Percentiles rank a stretch among this genome's conserved stretches.
Conservation (phyloP, 192 early-diverging fungal species). For the Rhizophagus prolifer region DNA sequence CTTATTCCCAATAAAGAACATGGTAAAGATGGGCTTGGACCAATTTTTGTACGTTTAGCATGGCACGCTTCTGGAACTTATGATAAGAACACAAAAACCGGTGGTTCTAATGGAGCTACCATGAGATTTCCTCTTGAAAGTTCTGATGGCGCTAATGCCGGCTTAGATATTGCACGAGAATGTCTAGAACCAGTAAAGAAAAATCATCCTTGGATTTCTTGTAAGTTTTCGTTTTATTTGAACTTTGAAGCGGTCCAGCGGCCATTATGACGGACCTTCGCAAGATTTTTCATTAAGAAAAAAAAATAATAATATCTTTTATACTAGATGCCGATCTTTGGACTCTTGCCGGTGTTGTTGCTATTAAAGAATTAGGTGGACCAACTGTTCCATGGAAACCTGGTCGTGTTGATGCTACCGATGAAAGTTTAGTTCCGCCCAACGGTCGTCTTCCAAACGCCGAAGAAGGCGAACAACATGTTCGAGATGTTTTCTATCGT, state of each 20-base stretch:
- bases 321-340: conserved; percentile 67
- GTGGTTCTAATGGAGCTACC: conserved; percentile 69
- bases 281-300: not conserved
- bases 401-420: conserved; percentile 54
- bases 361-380: conserved; percentile 70
- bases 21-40: conserved; percentile 69
- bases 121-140: conserved; percentile 63
- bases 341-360: conserved; percentile 70
- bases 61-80: conserved; percentile 75
- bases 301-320: not conserved
- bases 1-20: conserved; percentile 37
- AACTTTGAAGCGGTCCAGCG: too few relatives aligned
- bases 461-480: conserved; percentile 53
- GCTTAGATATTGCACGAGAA: conserved; percentile 45
- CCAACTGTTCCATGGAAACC: conserved; percentile 65
- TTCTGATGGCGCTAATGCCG: conserved; percentile 68
- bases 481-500: conserved; percentile 61
- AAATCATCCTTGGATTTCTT: conserved; percentile 60
- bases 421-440: conserved; percentile 55
- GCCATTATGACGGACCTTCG: too few relatives aligned
- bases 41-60: conserved; percentile 56
- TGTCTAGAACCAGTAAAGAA: conserved; percentile 65
- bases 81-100: conserved; percentile 51
- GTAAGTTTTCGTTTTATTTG: conserved; percentile 9
- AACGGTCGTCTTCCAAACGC: conserved; percentile 71